These are phyloP conservation scores for Pseudonectria buxi DNA, from an alignment of 2,329 filamentous ascomycete species.

Conservation along the genomic window DNA sequence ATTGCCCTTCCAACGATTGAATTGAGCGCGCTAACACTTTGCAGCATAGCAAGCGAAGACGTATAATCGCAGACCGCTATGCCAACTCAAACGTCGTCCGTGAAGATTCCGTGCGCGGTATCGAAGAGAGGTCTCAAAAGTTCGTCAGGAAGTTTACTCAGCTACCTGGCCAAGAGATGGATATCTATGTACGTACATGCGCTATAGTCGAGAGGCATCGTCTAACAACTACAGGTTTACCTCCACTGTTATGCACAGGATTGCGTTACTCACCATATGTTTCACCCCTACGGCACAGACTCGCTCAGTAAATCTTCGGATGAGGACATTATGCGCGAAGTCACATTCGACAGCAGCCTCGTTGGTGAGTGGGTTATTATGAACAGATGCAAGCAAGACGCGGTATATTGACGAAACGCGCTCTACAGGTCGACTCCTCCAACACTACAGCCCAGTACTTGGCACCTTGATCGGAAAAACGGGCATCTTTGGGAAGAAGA, in stretches of 20 bases:
- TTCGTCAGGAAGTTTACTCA: slow-evolving; percentile 7
- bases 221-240: neutral
- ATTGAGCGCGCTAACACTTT: no score
- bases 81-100: slow-evolving; percentile 11
- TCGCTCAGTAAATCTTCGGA: slow-evolving; percentile 48
- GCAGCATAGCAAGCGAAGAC: slow-evolving; percentile 10
- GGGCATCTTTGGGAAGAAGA: slow-evolving; percentile 45
- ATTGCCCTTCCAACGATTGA: neutral
- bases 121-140: slow-evolving; percentile 9
- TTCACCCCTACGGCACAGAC: slow-evolving; percentile 57
- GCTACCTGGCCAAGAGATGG: slow-evolving; percentile 19
- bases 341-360: slow-evolving; percentile 60
- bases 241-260: slow-evolving; percentile 53
- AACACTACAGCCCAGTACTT: slow-evolving; percentile 49
- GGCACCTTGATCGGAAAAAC: slow-evolving; percentile 8
- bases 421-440: slow-evolving; percentile 49
- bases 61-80: slow-evolving; percentile 12
- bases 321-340: slow-evolving; percentile 60
- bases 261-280: slow-evolving; percentile 62
- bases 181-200: slow-evolving; percentile 16
- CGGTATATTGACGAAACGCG: slow-evolving; percentile 9
- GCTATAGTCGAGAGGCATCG: slow-evolving; percentile 8
- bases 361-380: slow-evolving; percentile 44
- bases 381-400: slow-evolving; percentile 11
- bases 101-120: slow-evolving; percentile 4